Evolutionary conservation across 352 stramenopile species (phyloP).

Genomic region (Globisporangium splendens): DNA sequence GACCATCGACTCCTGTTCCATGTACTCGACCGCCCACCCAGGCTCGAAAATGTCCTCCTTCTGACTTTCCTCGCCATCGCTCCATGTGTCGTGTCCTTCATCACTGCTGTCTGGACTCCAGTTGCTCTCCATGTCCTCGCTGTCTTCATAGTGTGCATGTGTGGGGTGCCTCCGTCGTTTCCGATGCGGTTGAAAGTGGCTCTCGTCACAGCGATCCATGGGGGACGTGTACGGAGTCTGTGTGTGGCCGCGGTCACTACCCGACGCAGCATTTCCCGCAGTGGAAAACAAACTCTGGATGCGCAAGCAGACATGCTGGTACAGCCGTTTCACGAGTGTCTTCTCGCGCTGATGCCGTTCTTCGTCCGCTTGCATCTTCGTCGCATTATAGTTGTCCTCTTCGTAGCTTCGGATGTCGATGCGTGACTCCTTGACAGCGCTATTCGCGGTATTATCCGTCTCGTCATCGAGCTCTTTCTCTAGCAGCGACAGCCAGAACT

Average conservation of each 20-base stretch:
- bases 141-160: constrained; percentile 2
- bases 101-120: no score
- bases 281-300: constrained; percentile 47
- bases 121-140: constrained; percentile 3
- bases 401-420: constrained; percentile 9
- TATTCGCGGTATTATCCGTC: constrained; percentile 9
- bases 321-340: constrained; percentile 39
- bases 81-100: no score
- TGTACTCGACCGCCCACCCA: constrained; percentile 78
- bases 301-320: constrained; percentile 41
- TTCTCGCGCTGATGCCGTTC: constrained; percentile 28
- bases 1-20: constrained; percentile 64
- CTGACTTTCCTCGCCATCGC: background rate
- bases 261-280: background rate
- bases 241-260: constrained; percentile 21
- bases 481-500: constrained; percentile 65
- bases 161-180: constrained; percentile 3
- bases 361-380: background rate
- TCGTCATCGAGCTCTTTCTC: constrained; percentile 33
- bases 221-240: constrained; percentile 75
- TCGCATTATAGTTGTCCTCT: background rate
- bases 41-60: constrained; percentile 31
- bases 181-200: constrained; percentile 9
- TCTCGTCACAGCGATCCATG: constrained; percentile 30
- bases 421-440: constrained; percentile 1